Base-by-base conservation (phyloP, 257 asterid species). In the Solanum megistacrolobum region DNA sequence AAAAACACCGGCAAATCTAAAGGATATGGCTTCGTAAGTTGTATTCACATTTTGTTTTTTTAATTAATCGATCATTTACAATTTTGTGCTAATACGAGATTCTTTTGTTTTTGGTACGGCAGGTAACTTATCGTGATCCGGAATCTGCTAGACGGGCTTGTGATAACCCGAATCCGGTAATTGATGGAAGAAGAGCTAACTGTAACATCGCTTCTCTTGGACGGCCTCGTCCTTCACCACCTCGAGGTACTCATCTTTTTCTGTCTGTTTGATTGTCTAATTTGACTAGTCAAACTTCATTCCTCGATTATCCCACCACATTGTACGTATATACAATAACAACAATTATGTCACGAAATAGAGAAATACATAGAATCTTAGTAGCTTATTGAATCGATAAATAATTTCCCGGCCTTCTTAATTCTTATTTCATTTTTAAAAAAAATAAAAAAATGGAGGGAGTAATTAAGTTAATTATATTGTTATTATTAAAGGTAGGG, bases 191-290 rank as follows among this genome's bases (percentile, higher is more conserved):
- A 87, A 92, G 98, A 88, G 98, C 99, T 81, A 97, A 97, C 83
- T 97, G 99, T 84, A 97, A 97, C 73, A 93, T 97, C 58, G 99
- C 99, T 23, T 96, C 99, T 4, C 88, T 96, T 41, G 99, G 99
- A 7, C 93, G 99, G 34, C 98, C 99, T 9, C 93, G 98, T 2
- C 99, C 99, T 31, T 95, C 99, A 34, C 98, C 98, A 1, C 95
- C 95, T 79, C 89, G 95, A 87, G 96, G 96, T 93, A 74, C 36
- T 18, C n/a, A 18, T 29, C 85, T 16, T 46, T 43, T 82, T 18
- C 65, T 55, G 65, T 82, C 66, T 81, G 41, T 2, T 31, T 81
- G 6, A 9, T 81, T 81, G 68, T 46, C 3, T 11, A 29, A 35
- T 48, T 46, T 34, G 38, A 23, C n/a, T 66, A 29, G 60, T 38